Percentiles rank a stretch among this genome's conserved stretches.
Conservation (phyloP, 78 protist genomes). For the Bigelowiella natans region DNA sequence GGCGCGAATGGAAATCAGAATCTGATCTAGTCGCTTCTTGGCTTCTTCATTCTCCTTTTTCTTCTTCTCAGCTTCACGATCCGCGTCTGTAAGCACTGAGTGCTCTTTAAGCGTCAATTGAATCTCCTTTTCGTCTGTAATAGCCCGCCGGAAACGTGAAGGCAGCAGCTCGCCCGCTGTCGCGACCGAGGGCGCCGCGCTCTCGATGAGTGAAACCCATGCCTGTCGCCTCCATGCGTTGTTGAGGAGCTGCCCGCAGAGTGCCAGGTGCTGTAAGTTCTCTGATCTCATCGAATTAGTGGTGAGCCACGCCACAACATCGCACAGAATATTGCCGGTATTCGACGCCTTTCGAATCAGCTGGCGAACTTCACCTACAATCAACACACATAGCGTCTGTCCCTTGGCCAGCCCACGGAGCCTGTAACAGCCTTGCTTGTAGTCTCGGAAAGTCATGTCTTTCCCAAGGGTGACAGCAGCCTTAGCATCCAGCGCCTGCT, state of each 20-base stretch:
- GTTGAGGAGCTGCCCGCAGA: slow-evolving; percentile 16
- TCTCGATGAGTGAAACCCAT: not conserved
- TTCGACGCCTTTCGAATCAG: not conserved
- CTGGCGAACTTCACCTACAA: not conserved
- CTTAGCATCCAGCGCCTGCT: not conserved
- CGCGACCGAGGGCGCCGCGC: not conserved
- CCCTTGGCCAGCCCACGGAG: slow-evolving; percentile 40
- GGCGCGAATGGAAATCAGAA: not conserved
- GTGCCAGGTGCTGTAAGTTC: slow-evolving; percentile 14
- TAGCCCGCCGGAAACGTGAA: not conserved
- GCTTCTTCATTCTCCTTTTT: not conserved
- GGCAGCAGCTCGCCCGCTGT: not conserved
- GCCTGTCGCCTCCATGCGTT: slow-evolving; percentile 20
- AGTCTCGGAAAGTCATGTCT: slow-evolving; percentile 48
- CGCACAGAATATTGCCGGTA: not conserved
- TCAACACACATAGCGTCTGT: slow-evolving; percentile 22
- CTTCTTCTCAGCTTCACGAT: not conserved
- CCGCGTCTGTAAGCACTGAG: not conserved
- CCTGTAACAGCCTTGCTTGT: slow-evolving; percentile 29
- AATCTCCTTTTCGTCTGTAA: not conserved
- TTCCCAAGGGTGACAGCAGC: slow-evolving; percentile 43
- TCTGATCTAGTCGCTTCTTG: not conserved
- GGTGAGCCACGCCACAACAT: slow-evolving; percentile 29
- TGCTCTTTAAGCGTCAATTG: not conserved
- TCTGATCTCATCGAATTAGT: slow-evolving; percentile 35